Conservation (phyloP, 768 basidiomycete species). For the Cyathus striatus region DNA sequence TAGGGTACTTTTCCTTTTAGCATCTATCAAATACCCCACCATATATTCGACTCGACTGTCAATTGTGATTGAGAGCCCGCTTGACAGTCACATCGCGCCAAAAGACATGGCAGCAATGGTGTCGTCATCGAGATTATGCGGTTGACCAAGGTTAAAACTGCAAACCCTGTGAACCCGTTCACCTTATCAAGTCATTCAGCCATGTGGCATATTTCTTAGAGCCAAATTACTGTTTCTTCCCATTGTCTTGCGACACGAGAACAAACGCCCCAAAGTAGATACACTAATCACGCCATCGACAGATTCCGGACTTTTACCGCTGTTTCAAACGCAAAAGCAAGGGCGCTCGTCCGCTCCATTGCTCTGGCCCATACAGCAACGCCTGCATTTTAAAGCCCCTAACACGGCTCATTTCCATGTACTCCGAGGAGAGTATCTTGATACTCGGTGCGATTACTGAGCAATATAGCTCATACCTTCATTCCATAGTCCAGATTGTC, state of each 20-base stretch:
- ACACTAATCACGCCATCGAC: conserved; percentile 9
- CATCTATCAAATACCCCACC: not conserved
- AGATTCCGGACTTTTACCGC: conserved; percentile 10
- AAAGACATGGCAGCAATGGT: not conserved
- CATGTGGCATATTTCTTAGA: conserved; percentile 5
- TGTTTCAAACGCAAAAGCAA: not conserved
- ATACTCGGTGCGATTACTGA: no score
- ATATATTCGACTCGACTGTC: not conserved
- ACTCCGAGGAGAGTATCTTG: conserved; percentile 6
- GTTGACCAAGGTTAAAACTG: conserved; percentile 1
- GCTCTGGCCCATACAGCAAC: conserved; percentile 4
- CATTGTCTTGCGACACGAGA: not conserved
- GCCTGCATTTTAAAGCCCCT: not conserved
- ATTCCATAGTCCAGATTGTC: conserved; percentile 7
- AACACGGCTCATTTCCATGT: conserved; percentile 3
- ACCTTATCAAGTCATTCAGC: conserved; percentile 6
- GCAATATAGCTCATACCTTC: not conserved
- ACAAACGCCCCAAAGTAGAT: conserved; percentile 7
- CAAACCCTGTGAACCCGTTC: conserved; percentile 6
- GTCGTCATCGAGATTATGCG: conserved; percentile 2
- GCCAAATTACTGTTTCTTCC: conserved; percentile 4
- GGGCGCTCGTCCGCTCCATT: not conserved
- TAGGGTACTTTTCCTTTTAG: no score
- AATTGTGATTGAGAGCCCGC: not conserved
- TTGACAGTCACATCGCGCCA: not conserved